phyloP scores from a whole-genome alignment of 106 monocot species.

The Cymbidium sinense region DNA sequence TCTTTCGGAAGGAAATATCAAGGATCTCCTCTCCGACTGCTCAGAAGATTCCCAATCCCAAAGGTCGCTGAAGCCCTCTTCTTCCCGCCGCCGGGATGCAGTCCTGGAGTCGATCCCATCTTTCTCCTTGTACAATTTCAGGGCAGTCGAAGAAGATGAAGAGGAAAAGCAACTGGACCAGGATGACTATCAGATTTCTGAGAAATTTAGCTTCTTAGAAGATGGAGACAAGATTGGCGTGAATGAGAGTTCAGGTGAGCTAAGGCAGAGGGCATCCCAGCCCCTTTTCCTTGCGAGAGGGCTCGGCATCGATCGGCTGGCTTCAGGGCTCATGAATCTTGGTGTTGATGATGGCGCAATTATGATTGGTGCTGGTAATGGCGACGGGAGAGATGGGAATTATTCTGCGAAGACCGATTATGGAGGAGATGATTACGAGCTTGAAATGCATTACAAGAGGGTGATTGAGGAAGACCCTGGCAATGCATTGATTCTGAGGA shows the following conservation, averaged over 20 bases:
- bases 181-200: constrained; percentile 6
- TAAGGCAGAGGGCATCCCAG: background rate
- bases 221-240: background rate
- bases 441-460: constrained; percentile 57
- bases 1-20: constrained; percentile 42
- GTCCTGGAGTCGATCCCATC: constrained; percentile 41
- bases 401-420: background rate
- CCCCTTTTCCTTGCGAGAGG: constrained; percentile 64
- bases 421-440: constrained; percentile 30
- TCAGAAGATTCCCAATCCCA: constrained; percentile 5
- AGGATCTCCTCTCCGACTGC: constrained; percentile 16
- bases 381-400: constrained; percentile 15
- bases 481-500: constrained; percentile 60
- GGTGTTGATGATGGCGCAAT: constrained; percentile 9
- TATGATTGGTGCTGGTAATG: background rate
- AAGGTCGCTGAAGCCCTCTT: background rate
- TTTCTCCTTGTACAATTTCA: constrained; percentile 18
- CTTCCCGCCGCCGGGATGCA: background rate
- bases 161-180: constrained; percentile 1
- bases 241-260: background rate
- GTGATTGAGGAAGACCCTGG: constrained; percentile 68
- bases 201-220: constrained; percentile 11
- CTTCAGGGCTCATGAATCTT: constrained; percentile 25
- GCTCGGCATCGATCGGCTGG: constrained; percentile 54
- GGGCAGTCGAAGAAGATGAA: background rate